Evolutionary conservation across 2,329 filamentous ascomycete species (phyloP).

Genomic region (Trichoderma endophyticum): DNA sequence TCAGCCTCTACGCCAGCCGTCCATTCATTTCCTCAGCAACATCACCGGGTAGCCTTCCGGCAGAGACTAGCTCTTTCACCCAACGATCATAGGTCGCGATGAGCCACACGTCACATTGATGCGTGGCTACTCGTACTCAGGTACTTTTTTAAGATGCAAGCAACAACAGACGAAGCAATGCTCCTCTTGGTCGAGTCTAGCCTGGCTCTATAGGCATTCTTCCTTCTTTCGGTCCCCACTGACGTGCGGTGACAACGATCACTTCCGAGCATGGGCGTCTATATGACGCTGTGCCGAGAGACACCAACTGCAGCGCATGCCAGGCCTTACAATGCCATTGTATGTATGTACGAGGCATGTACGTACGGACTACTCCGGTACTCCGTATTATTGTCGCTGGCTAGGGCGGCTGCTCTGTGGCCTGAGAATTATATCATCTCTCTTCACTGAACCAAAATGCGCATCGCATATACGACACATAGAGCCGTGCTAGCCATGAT

Average conservation of each 20-base stretch:
- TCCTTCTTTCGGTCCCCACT: not conserved
- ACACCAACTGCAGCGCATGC: not conserved
- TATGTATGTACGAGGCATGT: not conserved
- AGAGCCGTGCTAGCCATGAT: not conserved
- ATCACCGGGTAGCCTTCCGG: slow-evolving; percentile 17
- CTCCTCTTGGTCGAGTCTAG: not conserved
- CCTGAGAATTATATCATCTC: not conserved
- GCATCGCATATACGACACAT: not conserved
- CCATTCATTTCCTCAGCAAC: slow-evolving; percentile 17
- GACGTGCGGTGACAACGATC: slow-evolving; percentile 1
- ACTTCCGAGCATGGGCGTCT: not conserved
- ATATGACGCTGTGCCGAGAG: slow-evolving; percentile 1
- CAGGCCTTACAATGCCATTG: not conserved
- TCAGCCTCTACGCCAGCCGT: slow-evolving; percentile 14
- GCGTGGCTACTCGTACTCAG: not conserved
- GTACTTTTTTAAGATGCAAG: not conserved
- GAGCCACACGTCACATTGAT: slow-evolving; percentile 12
- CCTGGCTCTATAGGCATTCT: not conserved
- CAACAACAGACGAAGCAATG: not conserved
- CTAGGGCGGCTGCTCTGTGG: not conserved
- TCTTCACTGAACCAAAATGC: not conserved
- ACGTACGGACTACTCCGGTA: slow-evolving; percentile 4
- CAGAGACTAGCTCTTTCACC: slow-evolving; percentile 3
- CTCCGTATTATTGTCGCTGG: not conserved
- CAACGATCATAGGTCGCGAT: slow-evolving; percentile 15